Evolutionary conservation across 202 grass and related monocot species (phyloP).

Genomic region (Zizania palustris): DNA sequence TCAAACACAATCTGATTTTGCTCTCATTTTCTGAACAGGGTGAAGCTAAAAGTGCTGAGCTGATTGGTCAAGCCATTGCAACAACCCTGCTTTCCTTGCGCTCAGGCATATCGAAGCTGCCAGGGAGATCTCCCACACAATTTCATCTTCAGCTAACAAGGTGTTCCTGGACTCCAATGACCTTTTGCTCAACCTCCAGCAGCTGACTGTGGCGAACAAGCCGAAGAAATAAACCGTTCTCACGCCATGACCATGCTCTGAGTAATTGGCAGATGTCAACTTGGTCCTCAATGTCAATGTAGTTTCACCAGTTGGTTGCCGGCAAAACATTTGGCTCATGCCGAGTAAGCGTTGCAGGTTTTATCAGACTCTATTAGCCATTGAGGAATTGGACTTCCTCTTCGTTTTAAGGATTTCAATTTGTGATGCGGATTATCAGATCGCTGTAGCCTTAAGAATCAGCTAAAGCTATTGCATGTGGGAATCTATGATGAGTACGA

Average conservation of each 20-base stretch:
- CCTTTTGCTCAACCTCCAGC: slow-evolving; percentile 77
- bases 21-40: slow-evolving; percentile 47
- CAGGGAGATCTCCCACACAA: slow-evolving; percentile 83
- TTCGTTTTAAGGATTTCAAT: neutral
- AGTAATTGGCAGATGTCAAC: neutral
- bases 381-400: neutral
- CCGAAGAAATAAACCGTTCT: slow-evolving; percentile 46
- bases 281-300: slow-evolving; percentile 12
- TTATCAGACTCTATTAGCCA: neutral
- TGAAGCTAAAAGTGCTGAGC: slow-evolving; percentile 78
- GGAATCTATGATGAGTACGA: too few relatives aligned
- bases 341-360: neutral
- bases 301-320: neutral
- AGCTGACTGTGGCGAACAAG: slow-evolving; percentile 50
- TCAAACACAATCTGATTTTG: slow-evolving; percentile 15
- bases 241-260: neutral
- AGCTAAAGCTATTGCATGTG: neutral
- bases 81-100: slow-evolving; percentile 75
- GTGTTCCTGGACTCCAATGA: slow-evolving; percentile 87
- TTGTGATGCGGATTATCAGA: neutral
- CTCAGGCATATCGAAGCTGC: slow-evolving; percentile 79
- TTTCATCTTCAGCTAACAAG: slow-evolving; percentile 69
- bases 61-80: slow-evolving; percentile 79
- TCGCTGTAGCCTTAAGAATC: neutral
- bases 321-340: neutral